A percentile compares a stretch with the other conserved stretches of the same genome.
Conservation (phyloP, 352 stramenopile species). For the Lagenidium sp. region DNA sequence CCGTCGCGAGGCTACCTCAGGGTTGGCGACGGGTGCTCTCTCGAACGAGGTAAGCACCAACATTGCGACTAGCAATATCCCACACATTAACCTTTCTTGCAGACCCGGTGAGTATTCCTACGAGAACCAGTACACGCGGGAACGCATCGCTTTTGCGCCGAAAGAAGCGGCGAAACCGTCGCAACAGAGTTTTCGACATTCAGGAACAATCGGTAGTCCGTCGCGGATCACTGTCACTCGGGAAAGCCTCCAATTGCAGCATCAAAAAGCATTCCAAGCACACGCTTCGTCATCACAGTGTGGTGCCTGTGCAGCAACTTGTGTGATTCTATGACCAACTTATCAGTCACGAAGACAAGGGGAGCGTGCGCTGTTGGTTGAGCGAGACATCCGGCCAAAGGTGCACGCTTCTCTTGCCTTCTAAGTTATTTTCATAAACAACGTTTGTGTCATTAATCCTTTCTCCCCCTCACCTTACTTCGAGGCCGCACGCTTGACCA, state of each 20-base stretch:
- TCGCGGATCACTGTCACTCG: constrained; percentile 60
- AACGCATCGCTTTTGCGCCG: constrained; percentile 80
- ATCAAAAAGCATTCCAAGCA: constrained; percentile 72
- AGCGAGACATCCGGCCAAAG: too few species aligned
- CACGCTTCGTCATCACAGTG: constrained; percentile 63
- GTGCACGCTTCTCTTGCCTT: too few species aligned
- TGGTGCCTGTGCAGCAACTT: constrained; percentile 21
- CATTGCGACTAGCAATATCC: too few species aligned
- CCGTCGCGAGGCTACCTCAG: constrained; percentile 52
- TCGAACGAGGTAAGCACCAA: constrained; percentile 37
- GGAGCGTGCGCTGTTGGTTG: too few species aligned
- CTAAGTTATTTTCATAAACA: too few species aligned
- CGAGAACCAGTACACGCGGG: constrained; percentile 85
- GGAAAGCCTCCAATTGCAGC: constrained; percentile 76
- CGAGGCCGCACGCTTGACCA: background rate
- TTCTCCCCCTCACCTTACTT: too few species aligned
- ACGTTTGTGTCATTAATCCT: too few species aligned
- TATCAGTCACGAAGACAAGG: too few species aligned
- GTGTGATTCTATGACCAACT: background rate
- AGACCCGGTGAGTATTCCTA: constrained; percentile 83
- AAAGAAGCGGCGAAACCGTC: constrained; percentile 82
- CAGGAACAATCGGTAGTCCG: constrained; percentile 20
- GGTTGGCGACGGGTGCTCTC: constrained; percentile 79
- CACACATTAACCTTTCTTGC: too few species aligned
- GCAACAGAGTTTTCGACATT: constrained; percentile 68